Evolutionary conservation across 768 basidiomycete genomes (phyloP), one percentile per base, ranked within the genome.

Genomic region (Amanita muscaria): DNA sequence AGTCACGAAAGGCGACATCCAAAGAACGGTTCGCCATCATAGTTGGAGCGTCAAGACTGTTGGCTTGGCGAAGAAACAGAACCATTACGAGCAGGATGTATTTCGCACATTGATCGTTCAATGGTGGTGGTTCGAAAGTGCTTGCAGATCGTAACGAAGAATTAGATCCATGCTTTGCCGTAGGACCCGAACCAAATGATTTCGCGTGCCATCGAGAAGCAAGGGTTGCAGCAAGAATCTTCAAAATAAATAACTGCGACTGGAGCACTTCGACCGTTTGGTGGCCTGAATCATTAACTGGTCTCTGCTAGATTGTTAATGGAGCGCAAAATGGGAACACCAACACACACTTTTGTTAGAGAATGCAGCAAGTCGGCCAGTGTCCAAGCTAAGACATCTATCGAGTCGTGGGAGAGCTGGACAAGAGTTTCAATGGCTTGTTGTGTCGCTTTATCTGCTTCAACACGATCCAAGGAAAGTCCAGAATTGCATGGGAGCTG

Each of bases 401-500:
- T 61, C 8, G 83, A 81, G 51, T 88, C 84, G 44, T 70, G 65
- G 2, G 89, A 79, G 11, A 93, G 73, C 35, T 88, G 80, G n/a
- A 88, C 75, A 14, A 94, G 69, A 10, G 88, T 78, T 50, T 83
- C 77, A 31, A 92, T 77, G 6, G 84, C 77, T 56, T 87, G 79
- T 50, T 80, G 77, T 0, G 85, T 79, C 4, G 87, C 79, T 25
- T 71, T 65, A 61, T 93, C 89, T 6, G 69, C 69, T 63, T 94
- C 90, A 43, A 93, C 66, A 22, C 75, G 71, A 55, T 80, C 78
- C 47, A 93, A 59, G 10, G 79, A 66, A 32, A 77, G 68, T 15
- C 91, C 91, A 24, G 91, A 91, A 63, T 88, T 74, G 57, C 79
- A 82, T 43, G 91, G 92, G 7, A 96, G 73, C 92, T 96, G 29